phyloP scores from a whole-genome alignment of 495 filamentous ascomycete species.

The Podospora sp. region DNA sequence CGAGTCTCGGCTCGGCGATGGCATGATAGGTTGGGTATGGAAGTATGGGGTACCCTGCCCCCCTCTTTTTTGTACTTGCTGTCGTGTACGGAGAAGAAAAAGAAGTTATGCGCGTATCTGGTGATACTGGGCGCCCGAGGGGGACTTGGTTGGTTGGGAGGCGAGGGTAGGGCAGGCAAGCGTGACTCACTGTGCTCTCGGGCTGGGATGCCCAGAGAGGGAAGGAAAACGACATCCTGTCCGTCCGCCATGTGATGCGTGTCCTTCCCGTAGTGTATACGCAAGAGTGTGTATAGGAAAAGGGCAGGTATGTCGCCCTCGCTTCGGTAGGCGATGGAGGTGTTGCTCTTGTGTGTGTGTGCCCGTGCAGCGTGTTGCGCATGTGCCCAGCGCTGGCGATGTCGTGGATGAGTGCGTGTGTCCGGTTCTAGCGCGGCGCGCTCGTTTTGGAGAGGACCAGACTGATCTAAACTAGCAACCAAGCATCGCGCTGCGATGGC shows the following conservation, averaged over 20 bases:
- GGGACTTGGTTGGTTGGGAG: too few species aligned
- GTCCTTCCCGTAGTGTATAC: not conserved
- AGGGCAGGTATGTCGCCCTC: not conserved
- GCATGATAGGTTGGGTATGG: not conserved
- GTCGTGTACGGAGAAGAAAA: too few species aligned
- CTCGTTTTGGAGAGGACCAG: not conserved
- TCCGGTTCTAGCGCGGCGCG: not conserved
- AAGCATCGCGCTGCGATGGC: not conserved
- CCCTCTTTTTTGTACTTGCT: not conserved
- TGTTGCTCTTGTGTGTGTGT: not conserved
- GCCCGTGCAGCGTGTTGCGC: not conserved
- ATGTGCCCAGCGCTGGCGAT: not conserved
- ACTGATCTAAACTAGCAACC: not conserved
- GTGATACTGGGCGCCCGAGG: too few species aligned
- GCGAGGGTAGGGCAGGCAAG: too few species aligned
- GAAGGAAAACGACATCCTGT: too few species aligned
- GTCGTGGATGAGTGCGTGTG: not conserved
- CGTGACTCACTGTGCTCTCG: too few species aligned
- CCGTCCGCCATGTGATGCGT: not conserved
- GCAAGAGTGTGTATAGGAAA: not conserved
- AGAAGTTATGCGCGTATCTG: too few species aligned
- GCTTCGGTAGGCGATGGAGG: not conserved
- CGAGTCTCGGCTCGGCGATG: not conserved
- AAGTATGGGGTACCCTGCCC: not conserved
- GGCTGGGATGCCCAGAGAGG: too few species aligned